Conservation (phyloP, 2,329 filamentous ascomycete genomes). For the Erysiphe neolycopersici region DNA sequence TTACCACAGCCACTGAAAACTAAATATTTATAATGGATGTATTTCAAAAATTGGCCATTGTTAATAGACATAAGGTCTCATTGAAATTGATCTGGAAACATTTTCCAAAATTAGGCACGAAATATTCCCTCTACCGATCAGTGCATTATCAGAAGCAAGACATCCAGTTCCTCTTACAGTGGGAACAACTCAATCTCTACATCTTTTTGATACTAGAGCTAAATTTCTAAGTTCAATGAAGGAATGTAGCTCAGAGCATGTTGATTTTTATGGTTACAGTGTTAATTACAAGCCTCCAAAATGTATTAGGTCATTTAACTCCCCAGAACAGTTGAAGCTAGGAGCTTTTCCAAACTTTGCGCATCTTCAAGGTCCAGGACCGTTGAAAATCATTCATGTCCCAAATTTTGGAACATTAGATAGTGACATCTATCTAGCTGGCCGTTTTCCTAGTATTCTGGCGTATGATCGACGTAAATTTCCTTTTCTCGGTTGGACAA, state of each 20-base stretch:
- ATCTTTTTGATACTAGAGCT: constrained; percentile 52
- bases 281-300: constrained; percentile 7
- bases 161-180: constrained; percentile 50
- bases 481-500: constrained; percentile 45
- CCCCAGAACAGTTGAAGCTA: constrained; percentile 11
- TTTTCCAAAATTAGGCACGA: constrained; percentile 41
- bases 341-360: constrained; percentile 26
- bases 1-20: not conserved
- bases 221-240: constrained; percentile 9
- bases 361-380: constrained; percentile 52
- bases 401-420: constrained; percentile 25
- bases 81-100: constrained; percentile 58
- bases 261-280: constrained; percentile 8
- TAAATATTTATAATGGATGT: too few relatives aligned
- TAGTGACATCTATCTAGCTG: constrained; percentile 65
- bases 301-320: constrained; percentile 6
- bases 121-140: constrained; percentile 58
- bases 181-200: constrained; percentile 55
- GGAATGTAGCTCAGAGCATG: constrained; percentile 2
- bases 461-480: constrained; percentile 78
- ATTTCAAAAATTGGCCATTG: not conserved
- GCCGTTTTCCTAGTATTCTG: constrained; percentile 67
- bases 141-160: constrained; percentile 46
- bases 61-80: constrained; percentile 23
- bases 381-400: constrained; percentile 59